Evolutionary conservation across 257 asterid genomes (phyloP), one percentile per base, ranked within the genome.

Genomic region (Misopates orontium): DNA sequence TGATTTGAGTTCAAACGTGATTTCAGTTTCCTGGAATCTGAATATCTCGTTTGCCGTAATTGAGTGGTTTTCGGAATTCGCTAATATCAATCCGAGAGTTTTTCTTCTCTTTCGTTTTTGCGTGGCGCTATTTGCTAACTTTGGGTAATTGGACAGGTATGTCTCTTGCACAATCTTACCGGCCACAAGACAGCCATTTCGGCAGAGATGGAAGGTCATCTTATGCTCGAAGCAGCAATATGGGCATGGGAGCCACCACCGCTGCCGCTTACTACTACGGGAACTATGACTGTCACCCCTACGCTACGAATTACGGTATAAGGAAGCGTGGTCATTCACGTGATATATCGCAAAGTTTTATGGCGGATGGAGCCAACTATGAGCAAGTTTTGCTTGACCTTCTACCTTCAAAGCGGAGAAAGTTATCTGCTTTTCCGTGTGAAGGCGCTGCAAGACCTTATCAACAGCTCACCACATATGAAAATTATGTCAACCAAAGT

Each of bases 341-440:
- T 49, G 85, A 70, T 4, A 62, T 54, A 50, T 60, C 84, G 13
- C 65, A 68, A 69, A 80, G 74, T 62, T 64, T 64, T 57, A 57
- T 73, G 60, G 80, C 53, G 56, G 77, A 81, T 62, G 74, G 73
- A 68, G 62, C 75, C 53, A 78, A 39, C 59, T 73, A 73, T 71
- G 77, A 67, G 50, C 66, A 52, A 49, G 71, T 64, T 55, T 71
- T 76, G 73, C 78, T 81, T 50, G 95, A 85, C 20, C 60, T 58
- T 28, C 68, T 73, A n/a, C 82, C 84, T 64, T 77, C 76, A 1
- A 90, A 90, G 76, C 84, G 81, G 80, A 87, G 96, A 79, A 90
- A 86, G 82, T 49, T 87, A 58, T 77, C 84, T n/a, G 64, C 68
- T 70, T 74, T 83, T 47, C 65, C 87, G 64, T 71, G 73, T 73